Percentiles rank a stretch among this genome's conserved stretches.
phyloP scores from a whole-genome alignment of 73 alveolate species.

The Paramecium tetraurelia region DNA sequence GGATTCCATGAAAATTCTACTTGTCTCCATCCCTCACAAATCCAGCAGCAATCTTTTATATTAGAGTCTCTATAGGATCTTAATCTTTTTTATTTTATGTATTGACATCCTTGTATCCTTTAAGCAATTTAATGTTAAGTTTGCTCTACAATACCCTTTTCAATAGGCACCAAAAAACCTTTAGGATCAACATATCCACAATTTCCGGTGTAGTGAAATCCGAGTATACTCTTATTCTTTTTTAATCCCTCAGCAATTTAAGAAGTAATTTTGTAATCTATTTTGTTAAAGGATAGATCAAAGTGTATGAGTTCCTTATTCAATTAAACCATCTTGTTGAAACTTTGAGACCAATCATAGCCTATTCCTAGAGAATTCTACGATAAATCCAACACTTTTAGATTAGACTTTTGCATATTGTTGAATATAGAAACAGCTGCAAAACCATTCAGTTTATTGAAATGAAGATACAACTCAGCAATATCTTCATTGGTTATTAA shows the following conservation, averaged over 20 bases:
- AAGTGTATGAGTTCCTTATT: constrained; percentile 36
- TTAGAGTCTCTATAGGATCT: constrained; percentile 18
- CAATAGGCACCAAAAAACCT: constrained; percentile 54
- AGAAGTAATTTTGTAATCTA: neutral
- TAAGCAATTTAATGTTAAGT: neutral
- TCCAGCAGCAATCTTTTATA: constrained; percentile 55
- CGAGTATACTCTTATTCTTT: constrained; percentile 28
- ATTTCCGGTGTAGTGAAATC: constrained; percentile 60
- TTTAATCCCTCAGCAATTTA: constrained; percentile 41
- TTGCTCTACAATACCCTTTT: constrained; percentile 5
- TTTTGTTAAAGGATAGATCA: constrained; percentile 27
- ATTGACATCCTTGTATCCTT: constrained; percentile 18
- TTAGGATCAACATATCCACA: constrained; percentile 56
- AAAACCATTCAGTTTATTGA: neutral
- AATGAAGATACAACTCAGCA: constrained; percentile 7
- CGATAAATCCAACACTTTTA: constrained; percentile 44
- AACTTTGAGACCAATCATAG: neutral
- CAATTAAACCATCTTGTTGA: neutral
- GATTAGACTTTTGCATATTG: constrained; percentile 1
- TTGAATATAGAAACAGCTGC: neutral
- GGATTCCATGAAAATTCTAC: constrained; percentile 27
- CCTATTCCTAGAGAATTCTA: constrained; percentile 36
- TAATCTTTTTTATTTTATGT: neutral
- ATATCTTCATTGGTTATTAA: neutral
- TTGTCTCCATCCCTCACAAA: constrained; percentile 61